phyloP scores from a whole-genome alignment of 176 grass and related monocot genomes.

The Areca catechu region DNA sequence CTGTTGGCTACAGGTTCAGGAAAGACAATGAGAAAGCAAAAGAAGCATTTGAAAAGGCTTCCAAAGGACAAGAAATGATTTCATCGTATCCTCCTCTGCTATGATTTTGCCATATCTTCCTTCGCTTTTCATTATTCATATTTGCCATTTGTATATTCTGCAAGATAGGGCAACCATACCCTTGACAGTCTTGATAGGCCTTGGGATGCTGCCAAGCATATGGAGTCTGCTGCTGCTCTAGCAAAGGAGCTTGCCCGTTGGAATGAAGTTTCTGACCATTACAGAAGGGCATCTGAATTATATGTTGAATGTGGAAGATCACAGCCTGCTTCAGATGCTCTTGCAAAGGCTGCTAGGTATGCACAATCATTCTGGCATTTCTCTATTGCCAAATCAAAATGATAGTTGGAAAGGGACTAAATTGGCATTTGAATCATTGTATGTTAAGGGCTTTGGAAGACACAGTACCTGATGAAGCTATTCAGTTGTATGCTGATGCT shows the following conservation, averaged over 20 bases:
- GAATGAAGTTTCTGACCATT: conserved; percentile 81
- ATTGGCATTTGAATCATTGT: conserved; percentile 19
- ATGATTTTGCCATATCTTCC: neutral
- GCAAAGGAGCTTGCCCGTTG: conserved; percentile 79
- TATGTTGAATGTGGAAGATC: conserved; percentile 86
- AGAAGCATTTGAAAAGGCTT: conserved; percentile 98
- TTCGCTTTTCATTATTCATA: conserved; percentile 9
- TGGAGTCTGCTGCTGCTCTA: conserved; percentile 89
- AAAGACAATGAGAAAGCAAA: conserved; percentile 97
- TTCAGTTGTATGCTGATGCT: conserved; percentile 80
- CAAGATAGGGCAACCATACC: conserved; percentile 9
- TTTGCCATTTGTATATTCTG: conserved; percentile 17
- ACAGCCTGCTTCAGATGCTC: conserved; percentile 96
- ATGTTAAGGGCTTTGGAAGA: conserved; percentile 79
- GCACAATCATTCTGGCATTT: too few relatives aligned
- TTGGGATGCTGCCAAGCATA: conserved; percentile 99
- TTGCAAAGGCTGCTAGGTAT: conserved; percentile 88
- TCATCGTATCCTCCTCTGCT: conserved; percentile 62
- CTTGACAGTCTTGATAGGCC: conserved; percentile 58
- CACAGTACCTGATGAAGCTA: conserved; percentile 60
- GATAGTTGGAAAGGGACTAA: too few relatives aligned
- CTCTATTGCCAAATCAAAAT: too few relatives aligned
- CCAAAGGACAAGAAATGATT: conserved; percentile 98
- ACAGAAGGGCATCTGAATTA: conserved; percentile 82
- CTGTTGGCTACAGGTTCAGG: conserved; percentile 71